Base-by-base conservation (phyloP, 1,139 yeast genomes). In the Kazachstania sp. region DNA sequence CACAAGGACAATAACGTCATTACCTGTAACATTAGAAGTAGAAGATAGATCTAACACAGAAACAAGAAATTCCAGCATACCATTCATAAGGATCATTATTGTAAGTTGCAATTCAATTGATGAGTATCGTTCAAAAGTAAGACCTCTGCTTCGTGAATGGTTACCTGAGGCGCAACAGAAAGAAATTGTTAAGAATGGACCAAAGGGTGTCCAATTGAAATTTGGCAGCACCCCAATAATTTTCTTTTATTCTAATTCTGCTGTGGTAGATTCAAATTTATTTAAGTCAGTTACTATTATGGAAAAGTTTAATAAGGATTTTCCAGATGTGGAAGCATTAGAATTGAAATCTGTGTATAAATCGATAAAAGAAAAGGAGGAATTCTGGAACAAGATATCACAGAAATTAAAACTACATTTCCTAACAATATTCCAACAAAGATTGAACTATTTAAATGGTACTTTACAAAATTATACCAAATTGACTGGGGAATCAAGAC, bases 91-190 rank as follows among this genome's bases (percentile, higher is more conserved):
- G 51, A 59, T 88, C 15, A 82, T 90, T 71, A 75, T 90, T 51
- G 74, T 92, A 7, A 75, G 76, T 49, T 77, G 83, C 51, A 81
- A 79, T 9, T 78, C 76, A 39, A 65, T 81, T 37, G 97, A 90
- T 16, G 77, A 78, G 1, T 92, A 92, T 64, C 73, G 95, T 54
- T 68, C 83, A 1, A 85, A 83, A 56, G 88, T 83, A 0, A 74
- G 98, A 43, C 95, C 95, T 1, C 71, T 87, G 57, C 77, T 90
- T 30, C 73, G 75, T 46, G 95, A 85, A 58, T 92, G 98, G 98
- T 70, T 86, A 34, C 79, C 84, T 0, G 60, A 65, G 18, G 75
- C 18, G 4, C 23, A 18, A 31, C 19, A 36, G 8, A 12, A 15
- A 13, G 18, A 35, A 4, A 30, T 29, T 11, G 28, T 15, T 20